Evolutionary conservation across 2,329 filamentous ascomycete species (phyloP), one percentile per base, ranked within the genome.

Genomic region (Emergomyces pasteurianus): DNA sequence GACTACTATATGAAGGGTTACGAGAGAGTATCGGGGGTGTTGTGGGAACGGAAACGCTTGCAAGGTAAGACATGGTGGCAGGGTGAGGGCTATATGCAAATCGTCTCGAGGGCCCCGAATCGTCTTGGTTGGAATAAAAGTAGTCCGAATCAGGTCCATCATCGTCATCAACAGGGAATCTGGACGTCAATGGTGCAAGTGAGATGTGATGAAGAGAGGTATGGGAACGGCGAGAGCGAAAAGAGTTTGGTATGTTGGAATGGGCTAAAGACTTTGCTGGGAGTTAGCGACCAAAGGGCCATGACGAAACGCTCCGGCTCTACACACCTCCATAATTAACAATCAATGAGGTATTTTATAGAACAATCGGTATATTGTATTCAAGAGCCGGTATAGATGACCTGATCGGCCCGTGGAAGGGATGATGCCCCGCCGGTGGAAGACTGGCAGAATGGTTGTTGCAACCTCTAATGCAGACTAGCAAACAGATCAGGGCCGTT

Each of bases 161-260:
- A 62, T 77, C 73, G 64, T 77, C 75, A 61, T 81, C 79, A 67
- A 81, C 77, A 23, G 79, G 79, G 66, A 81, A 82, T 69, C 77
- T 78, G 57, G 79, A 76, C 60, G 79, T 81, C 60, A 86, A 76
- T 46, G 83, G 83, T 66, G 83, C 81, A n/a, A 86, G 77, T 50
- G 83, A 84, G 63, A 85, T 77, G 67, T 83, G 79, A 66, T 81
- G 74, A 58, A 86, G 77, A 63, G 83, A 83, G 56, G 81, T 81
- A 66, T 83, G 81, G 57, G 82, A 85, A 61, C 83, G 82, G 56
- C 80, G 79, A 50, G 73, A 74, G 38, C 69, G 71, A 64, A 74
- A 74, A 59, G 67, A 63, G 38, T 66, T 65, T 28, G 63, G 61
- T 42, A 66, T 67, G 46, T 64, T 65, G 21, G 62, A 58, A 68